A percentile compares a stretch with the other conserved stretches of the same genome.
Evolutionary conservation across 495 filamentous ascomycete species (phyloP).

Genomic region (Arthonia radiata): DNA sequence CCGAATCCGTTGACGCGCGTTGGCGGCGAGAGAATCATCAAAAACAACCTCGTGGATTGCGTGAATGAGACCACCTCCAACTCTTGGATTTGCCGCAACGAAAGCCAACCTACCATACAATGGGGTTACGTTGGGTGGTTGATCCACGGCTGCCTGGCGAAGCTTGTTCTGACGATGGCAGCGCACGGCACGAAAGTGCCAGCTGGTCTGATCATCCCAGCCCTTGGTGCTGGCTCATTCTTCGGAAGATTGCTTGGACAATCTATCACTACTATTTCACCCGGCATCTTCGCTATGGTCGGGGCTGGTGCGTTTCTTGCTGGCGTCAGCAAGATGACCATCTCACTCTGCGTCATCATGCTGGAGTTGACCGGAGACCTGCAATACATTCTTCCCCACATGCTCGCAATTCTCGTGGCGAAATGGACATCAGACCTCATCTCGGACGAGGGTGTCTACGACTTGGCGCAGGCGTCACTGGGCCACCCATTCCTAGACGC

Average conservation of each 20-base stretch:
- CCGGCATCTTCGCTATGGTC: conserved; percentile 35
- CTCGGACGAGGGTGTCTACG: conserved; percentile 26
- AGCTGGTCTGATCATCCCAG: conserved; percentile 32
- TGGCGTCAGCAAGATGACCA: conserved; percentile 31
- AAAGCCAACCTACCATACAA: conserved; percentile 11
- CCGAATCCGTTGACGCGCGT: conserved; percentile 26
- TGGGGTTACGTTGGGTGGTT: conserved; percentile 22
- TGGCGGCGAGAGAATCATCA: conserved; percentile 27
- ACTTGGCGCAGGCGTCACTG: conserved; percentile 28
- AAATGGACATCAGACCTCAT: conserved; percentile 33
- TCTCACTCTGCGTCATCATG: conserved; percentile 32
- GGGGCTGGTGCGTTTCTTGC: conserved; percentile 34
- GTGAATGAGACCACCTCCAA: conserved; percentile 5
- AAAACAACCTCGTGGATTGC: conserved; percentile 28
- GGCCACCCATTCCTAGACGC: conserved; percentile 31
- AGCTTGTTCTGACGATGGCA: conserved; percentile 28
- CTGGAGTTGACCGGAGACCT: conserved; percentile 23
- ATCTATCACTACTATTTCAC: conserved; percentile 19
- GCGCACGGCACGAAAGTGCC: conserved; percentile 34
- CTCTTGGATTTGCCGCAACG: conserved; percentile 25
- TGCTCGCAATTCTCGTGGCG: conserved; percentile 31
- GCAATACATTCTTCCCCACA: conserved; percentile 26
- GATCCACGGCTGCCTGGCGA: conserved; percentile 24
- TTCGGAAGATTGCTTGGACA: conserved; percentile 30
- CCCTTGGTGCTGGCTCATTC: conserved; percentile 29